Conservation (phyloP, 176 grass and related monocot species). For the Stipa capillata region DNA sequence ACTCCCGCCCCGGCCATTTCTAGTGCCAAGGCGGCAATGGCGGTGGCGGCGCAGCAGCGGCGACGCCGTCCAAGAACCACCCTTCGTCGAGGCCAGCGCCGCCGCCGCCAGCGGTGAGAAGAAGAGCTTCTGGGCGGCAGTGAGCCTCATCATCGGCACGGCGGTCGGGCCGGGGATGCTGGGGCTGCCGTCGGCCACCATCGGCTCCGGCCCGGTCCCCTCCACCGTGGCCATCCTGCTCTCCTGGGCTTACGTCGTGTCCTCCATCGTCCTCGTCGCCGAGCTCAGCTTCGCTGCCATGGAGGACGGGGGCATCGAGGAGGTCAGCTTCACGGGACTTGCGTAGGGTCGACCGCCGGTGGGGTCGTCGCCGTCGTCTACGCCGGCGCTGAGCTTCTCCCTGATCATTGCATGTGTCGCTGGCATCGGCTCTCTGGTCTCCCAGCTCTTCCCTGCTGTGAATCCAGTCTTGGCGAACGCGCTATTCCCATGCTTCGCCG, state of each 20-base stretch:
- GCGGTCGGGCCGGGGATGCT: conserved; percentile 86
- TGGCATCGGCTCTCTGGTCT: conserved; percentile 51
- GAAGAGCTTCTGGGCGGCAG: conserved; percentile 79
- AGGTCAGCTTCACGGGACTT: conserved; percentile 87
- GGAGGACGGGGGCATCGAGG: conserved; percentile 32
- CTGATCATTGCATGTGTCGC: conserved; percentile 64
- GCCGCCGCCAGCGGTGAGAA: background rate
- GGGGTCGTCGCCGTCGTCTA: conserved; percentile 48
- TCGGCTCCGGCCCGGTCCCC: conserved; percentile 49
- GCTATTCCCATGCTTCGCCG: conserved; percentile 55
- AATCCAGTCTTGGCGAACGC: conserved; percentile 36
- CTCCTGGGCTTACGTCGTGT: conserved; percentile 76
- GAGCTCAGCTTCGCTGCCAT: conserved; percentile 74
- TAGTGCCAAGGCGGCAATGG: conserved; percentile 25
- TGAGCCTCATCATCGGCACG: conserved; percentile 65
- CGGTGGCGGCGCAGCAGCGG: background rate
- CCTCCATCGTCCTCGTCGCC: conserved; percentile 66
- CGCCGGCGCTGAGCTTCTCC: conserved; percentile 72
- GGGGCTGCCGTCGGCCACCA: conserved; percentile 64
- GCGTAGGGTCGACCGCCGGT: conserved; percentile 39
- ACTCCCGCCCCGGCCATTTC: background rate
- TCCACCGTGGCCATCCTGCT: conserved; percentile 51
- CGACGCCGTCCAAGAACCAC: background rate
- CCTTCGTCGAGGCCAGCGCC: background rate
- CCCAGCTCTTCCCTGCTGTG: conserved; percentile 41